Conservation (phyloP, 2,329 filamentous ascomycete genomes). For the Microdochium paspali region DNA sequence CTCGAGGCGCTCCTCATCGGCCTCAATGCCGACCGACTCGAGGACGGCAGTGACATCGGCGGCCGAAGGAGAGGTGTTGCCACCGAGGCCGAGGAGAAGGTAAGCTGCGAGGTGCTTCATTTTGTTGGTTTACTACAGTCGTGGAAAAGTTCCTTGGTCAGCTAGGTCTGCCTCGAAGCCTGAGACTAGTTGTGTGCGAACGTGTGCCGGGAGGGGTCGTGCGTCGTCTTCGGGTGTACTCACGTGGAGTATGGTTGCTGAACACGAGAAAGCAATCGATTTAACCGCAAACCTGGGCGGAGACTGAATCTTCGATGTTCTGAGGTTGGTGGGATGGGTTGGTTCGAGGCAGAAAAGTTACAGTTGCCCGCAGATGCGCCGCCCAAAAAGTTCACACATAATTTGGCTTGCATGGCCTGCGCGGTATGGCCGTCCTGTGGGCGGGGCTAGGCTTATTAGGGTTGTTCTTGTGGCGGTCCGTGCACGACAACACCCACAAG, state of each 20-base stretch:
- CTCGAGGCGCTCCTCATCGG: conserved; percentile 75
- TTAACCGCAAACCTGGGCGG: conserved; percentile 95
- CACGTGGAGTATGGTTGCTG: conserved; percentile 27
- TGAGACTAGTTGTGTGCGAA: conserved; percentile 1
- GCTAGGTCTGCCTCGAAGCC: conserved; percentile 2
- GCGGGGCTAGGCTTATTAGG: not conserved
- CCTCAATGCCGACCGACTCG: conserved; percentile 89
- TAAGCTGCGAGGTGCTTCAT: conserved; percentile 99
- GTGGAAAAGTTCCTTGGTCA: conserved; percentile 6
- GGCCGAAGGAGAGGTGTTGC: conserved; percentile 82
- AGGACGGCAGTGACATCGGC: conserved; percentile 83
- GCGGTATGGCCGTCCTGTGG: not conserved
- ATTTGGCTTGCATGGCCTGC: not conserved
- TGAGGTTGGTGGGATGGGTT: conserved; percentile 22
- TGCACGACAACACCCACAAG: conserved; percentile 4
- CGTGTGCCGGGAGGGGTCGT: not conserved
- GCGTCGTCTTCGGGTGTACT: conserved; percentile 15
- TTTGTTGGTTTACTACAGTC: conserved; percentile 44
- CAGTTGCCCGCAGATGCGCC: not conserved
- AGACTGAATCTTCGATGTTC: conserved; percentile 99
- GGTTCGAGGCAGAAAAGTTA: conserved; percentile 16
- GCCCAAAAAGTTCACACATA: conserved; percentile 4
- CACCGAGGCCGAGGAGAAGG: conserved; percentile 90
- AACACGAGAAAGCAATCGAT: conserved; percentile 98
- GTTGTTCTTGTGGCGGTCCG: not conserved